A percentile compares a stretch with the other conserved stretches of the same genome.
These are phyloP conservation scores for Neurospora sp. DNA, from an alignment of 2,329 filamentous ascomycete genomes.

Conservation along the genomic window DNA sequence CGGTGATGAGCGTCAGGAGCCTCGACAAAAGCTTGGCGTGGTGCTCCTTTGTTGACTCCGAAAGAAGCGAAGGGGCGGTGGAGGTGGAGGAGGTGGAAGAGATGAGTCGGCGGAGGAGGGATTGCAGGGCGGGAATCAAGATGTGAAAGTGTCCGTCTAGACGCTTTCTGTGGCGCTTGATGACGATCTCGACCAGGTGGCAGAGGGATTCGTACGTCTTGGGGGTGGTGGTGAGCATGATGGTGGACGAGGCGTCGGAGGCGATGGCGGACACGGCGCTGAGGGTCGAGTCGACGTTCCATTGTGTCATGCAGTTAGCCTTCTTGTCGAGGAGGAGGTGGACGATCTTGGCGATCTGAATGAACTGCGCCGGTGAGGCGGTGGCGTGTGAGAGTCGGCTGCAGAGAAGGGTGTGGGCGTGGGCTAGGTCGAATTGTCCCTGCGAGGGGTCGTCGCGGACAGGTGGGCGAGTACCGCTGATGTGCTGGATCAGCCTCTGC, in stretches of 20 bases:
- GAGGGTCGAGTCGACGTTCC: conserved; percentile 46
- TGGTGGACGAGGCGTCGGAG: conserved; percentile 17
- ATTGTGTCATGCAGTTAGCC: conserved; percentile 42
- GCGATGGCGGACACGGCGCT: conserved; percentile 31
- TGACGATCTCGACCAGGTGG: conserved; percentile 43
- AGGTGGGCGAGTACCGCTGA: conserved; percentile 24
- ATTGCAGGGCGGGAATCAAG: conserved; percentile 42
- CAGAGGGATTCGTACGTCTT: conserved; percentile 37
- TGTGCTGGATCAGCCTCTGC: conserved; percentile 29
- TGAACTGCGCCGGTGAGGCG: conserved; percentile 22
- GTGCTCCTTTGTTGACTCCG: conserved; percentile 20
- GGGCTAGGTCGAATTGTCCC: conserved; percentile 27
- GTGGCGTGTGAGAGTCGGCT: conserved; percentile 22
- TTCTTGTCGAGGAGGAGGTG: conserved; percentile 39
- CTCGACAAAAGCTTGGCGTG: conserved; percentile 44
- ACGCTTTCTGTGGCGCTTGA: conserved; percentile 50
- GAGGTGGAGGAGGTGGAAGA: conserved; percentile 23
- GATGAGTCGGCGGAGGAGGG: conserved; percentile 45
- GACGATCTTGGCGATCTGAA: conserved; percentile 31
- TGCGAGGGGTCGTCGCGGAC: neutral
- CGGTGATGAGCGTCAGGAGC: conserved; percentile 42
- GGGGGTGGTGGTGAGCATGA: conserved; percentile 20
- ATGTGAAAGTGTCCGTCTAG: conserved; percentile 54
- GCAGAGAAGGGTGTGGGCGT: conserved; percentile 32
- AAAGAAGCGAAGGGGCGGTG: conserved; percentile 22